Percentiles rank a stretch among this genome's conserved stretches.
These are phyloP conservation scores for Epichloe typhina DNA, from an alignment of 2,329 filamentous ascomycete genomes.

Conservation along the genomic window DNA sequence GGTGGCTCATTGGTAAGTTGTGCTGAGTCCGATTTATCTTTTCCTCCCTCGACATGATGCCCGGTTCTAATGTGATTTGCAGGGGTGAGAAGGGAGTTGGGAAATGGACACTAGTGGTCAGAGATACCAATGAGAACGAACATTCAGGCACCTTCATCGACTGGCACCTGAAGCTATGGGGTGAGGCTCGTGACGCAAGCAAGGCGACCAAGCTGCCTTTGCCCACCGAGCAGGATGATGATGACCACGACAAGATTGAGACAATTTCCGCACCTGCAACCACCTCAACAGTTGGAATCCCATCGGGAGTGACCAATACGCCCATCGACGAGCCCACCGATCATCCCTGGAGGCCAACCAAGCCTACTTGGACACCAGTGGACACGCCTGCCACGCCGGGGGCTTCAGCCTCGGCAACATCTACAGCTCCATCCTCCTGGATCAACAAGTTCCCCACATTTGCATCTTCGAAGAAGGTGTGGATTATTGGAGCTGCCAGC, in stretches of 20 bases:
- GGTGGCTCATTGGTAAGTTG: slow-evolving; percentile 76
- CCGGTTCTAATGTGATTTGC: slow-evolving; percentile 16
- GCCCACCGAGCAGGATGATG: slow-evolving; percentile 71
- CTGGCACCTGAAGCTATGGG: slow-evolving; percentile 92
- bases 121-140: slow-evolving; percentile 69
- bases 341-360: slow-evolving; percentile 51
- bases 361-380: slow-evolving; percentile 15
- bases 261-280: slow-evolving; percentile 22
- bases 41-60: background rate
- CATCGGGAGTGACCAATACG: slow-evolving; percentile 27
- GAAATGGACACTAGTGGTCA: slow-evolving; percentile 82
- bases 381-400: background rate
- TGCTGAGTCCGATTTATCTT: background rate
- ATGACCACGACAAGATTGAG: slow-evolving; percentile 56
- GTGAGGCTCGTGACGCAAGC: slow-evolving; percentile 65
- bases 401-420: background rate
- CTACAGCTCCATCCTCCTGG: slow-evolving; percentile 45
- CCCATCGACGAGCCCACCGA: slow-evolving; percentile 39
- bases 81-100: slow-evolving; percentile 83
- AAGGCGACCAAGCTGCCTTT: slow-evolving; percentile 67
- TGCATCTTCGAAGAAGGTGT: slow-evolving; percentile 75
- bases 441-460: slow-evolving; percentile 86
- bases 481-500: slow-evolving; percentile 82
- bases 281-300: slow-evolving; percentile 34
- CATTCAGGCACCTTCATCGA: slow-evolving; percentile 69